Base-by-base conservation (phyloP, 495 filamentous ascomycete species). In the Podospora conica region DNA sequence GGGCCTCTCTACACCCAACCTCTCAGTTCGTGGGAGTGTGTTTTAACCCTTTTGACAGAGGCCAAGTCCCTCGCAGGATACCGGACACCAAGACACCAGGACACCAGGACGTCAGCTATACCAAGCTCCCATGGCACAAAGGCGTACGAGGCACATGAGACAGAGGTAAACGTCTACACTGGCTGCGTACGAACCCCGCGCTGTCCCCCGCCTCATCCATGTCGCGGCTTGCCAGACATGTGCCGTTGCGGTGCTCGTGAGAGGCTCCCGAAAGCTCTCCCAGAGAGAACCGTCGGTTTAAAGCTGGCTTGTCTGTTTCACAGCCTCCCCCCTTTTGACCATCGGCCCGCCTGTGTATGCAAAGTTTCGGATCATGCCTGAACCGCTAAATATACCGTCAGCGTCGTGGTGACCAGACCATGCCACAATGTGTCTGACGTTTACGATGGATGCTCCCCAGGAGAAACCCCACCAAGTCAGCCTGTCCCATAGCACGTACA, bases 291-390 rank as follows among this genome's bases (percentile, higher is more conserved):
- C 18, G 55, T 27, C 55, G 7, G 55, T 15, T 8, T 24, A 27
- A 57, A 27, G 23, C 21, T 24, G 23, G 23, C 15, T 53, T 61
- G 28, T 21, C 40, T 9, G 61, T 63, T 63, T 63, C 61, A 63
- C 53, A n/a, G 15, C 25, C n/a, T 11, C 53, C 21, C 55, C 9
- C 15, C 25, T 20, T 53, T 29, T 24, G 61, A n/a, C 28, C 56
- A 63, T 63, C 61, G 61, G 61, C 10, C 53, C 53, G 27, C 53
- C 15, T 48, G 40, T 48, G 40, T n/a, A 48, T 48, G 40, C 15
- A 48, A n/a, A 48, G 40, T n/a, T n/a, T 48, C 15, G 40, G 40
- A 48, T 48, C 33, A 48, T 48, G 15, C 6, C 40, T n/a, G 18
- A n/a, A 15, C 40, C 40, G 40, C 15, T 7, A 18, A 8, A n/a